Evolutionary conservation across 306 rosid genomes (phyloP).

Genomic region (Crotalaria pallida): DNA sequence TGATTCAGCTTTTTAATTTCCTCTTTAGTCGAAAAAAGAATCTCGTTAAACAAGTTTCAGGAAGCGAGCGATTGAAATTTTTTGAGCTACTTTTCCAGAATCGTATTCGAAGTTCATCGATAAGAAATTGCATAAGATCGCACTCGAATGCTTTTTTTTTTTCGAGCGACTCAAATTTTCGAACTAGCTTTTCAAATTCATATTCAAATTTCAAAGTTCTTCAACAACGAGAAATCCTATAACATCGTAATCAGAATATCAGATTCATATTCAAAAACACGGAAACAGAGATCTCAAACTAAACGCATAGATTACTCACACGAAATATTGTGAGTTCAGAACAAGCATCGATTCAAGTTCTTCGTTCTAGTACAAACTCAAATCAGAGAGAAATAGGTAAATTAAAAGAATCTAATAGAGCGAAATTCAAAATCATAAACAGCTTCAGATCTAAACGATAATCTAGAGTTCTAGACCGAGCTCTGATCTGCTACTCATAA

Average conservation of each 20-base stretch:
- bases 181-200: not conserved
- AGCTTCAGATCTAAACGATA: constrained; percentile 17
- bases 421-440: not conserved
- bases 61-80: not conserved
- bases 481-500: not conserved
- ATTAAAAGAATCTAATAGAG: not conserved
- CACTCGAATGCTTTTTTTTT: too few species aligned
- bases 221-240: not conserved
- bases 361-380: not conserved
- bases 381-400: not conserved
- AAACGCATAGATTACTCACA: not conserved
- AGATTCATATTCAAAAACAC: not conserved
- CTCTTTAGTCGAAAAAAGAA: not conserved
- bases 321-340: not conserved
- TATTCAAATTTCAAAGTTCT: not conserved
- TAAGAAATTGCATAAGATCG: too few species aligned
- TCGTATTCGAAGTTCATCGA: too few species aligned
- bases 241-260: not conserved
- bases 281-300: not conserved
- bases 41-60: not conserved
- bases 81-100: not conserved
- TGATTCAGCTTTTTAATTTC: constrained; percentile 10
- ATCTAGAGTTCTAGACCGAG: not conserved
- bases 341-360: not conserved
- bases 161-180: not conserved